A percentile compares a stretch with the other conserved stretches of the same genome.
phyloP scores from a whole-genome alignment of 169 alveolate species.

The Cryptosporidium canis region DNA sequence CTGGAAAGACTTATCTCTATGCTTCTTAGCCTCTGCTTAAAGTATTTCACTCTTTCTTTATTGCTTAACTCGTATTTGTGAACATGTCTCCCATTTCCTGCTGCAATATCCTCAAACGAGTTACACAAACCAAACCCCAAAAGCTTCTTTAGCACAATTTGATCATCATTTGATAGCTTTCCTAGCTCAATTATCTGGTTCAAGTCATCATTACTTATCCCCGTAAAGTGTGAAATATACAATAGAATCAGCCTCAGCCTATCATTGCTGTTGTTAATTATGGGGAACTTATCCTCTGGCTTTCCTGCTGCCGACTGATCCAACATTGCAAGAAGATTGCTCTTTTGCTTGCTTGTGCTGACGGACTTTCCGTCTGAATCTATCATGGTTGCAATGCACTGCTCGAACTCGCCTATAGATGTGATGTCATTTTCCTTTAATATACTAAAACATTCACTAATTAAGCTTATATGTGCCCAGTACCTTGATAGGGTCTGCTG shows the following conservation, averaged over 20 bases:
- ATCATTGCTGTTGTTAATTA: constrained; percentile 34
- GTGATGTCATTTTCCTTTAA: constrained; percentile 76
- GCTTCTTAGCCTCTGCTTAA: constrained; percentile 44
- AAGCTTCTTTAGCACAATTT: constrained; percentile 41
- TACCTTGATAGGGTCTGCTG: constrained; percentile 82
- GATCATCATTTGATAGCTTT: constrained; percentile 45
- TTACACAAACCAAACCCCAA: constrained; percentile 51
- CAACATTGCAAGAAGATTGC: constrained; percentile 40
- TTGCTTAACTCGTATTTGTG: constrained; percentile 27
- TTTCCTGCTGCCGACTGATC: constrained; percentile 15
- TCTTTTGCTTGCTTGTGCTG: constrained; percentile 69
- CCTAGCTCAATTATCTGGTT: constrained; percentile 37
- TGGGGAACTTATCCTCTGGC: constrained; percentile 59
- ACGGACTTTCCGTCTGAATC: constrained; percentile 80
- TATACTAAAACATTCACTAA: constrained; percentile 78
- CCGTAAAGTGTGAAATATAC: constrained; percentile 74
- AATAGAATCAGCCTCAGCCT: constrained; percentile 79
- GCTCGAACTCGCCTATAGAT: constrained; percentile 80
- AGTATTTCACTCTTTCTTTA: constrained; percentile 69
- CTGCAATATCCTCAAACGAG: constrained; percentile 69
- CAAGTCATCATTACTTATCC: constrained; percentile 72
- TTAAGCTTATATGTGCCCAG: constrained; percentile 83
- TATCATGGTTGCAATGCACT: constrained; percentile 79
- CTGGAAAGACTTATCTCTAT: constrained; percentile 36
- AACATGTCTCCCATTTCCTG: constrained; percentile 50